Percentiles rank a stretch among this genome's conserved stretches.
Evolutionary conservation across 495 filamentous ascomycete genomes (phyloP).

Genomic region (Cercophora sp.): DNA sequence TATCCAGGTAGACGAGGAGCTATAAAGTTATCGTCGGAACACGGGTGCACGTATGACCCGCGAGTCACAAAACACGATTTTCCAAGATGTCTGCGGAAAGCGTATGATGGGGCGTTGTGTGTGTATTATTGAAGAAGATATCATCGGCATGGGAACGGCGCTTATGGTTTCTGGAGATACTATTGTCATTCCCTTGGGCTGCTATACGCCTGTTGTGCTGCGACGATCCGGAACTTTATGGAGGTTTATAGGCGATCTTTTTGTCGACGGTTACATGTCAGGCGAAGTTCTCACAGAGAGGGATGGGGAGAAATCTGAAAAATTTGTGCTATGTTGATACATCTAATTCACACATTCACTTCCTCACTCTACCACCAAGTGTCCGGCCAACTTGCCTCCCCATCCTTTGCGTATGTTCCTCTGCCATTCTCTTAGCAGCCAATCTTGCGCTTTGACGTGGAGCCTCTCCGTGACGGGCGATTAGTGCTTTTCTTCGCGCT

Average conservation of each 20-base stretch:
- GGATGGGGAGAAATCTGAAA: background rate
- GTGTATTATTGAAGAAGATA: slow-evolving; percentile 4
- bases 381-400: background rate
- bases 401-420: background rate
- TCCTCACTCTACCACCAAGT: background rate
- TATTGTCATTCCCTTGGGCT: slow-evolving; percentile 27
- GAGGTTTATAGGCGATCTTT: background rate
- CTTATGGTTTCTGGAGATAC: slow-evolving; percentile 22
- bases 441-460: background rate
- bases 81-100: slow-evolving; percentile 4
- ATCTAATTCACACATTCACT: background rate
- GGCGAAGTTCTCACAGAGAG: background rate
- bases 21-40: slow-evolving; percentile 4
- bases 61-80: slow-evolving; percentile 4
- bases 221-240: slow-evolving; percentile 3
- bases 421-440: background rate
- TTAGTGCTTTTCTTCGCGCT: background rate
- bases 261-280: background rate
- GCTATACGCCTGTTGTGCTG: slow-evolving; percentile 27
- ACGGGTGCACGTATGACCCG: background rate
- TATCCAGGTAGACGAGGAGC: slow-evolving; percentile 18
- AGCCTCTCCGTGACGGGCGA: background rate
- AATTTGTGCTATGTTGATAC: background rate
- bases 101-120: slow-evolving; percentile 14
- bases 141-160: slow-evolving; percentile 25